These are phyloP conservation scores for Cucumis melo DNA, from an alignment of 306 rosid genomes.

Conservation along the genomic window DNA sequence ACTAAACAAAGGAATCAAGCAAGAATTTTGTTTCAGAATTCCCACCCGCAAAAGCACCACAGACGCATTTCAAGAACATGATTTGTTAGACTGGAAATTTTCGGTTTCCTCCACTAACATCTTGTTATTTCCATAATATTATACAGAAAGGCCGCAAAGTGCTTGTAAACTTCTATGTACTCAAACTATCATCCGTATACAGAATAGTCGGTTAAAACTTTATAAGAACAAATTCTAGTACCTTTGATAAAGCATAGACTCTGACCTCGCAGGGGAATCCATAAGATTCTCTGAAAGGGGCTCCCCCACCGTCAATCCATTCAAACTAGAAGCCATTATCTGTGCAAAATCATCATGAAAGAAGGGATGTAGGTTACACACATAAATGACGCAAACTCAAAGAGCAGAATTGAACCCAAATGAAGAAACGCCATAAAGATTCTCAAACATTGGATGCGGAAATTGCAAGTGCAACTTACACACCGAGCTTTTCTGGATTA, in stretches of 20 bases:
- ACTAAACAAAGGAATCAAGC: neutral
- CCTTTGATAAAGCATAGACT: constrained; percentile 60
- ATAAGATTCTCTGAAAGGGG: constrained; percentile 78
- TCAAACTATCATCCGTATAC: neutral
- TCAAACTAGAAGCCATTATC: constrained; percentile 99
- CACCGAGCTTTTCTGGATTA: neutral
- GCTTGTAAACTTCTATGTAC: neutral
- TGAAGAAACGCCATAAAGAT: neutral
- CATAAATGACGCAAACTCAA: neutral
- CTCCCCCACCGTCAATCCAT: constrained; percentile 92
- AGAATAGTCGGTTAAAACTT: neutral
- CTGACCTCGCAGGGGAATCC: constrained; percentile 98
- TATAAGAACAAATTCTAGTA: constrained; percentile 5
- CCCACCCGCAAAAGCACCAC: neutral
- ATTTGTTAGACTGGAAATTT: neutral
- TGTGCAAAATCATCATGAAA: constrained; percentile 9
- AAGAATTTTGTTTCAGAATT: neutral
- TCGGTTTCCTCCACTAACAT: neutral
- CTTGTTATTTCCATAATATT: neutral
- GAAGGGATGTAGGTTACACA: neutral
- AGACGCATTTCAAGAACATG: neutral
- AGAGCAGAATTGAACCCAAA: neutral
- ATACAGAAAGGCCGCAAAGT: neutral
- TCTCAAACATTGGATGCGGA: neutral
- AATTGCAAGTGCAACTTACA: neutral